Conservation (phyloP, 441 rosid genomes). For the Biscutella laevigata region DNA sequence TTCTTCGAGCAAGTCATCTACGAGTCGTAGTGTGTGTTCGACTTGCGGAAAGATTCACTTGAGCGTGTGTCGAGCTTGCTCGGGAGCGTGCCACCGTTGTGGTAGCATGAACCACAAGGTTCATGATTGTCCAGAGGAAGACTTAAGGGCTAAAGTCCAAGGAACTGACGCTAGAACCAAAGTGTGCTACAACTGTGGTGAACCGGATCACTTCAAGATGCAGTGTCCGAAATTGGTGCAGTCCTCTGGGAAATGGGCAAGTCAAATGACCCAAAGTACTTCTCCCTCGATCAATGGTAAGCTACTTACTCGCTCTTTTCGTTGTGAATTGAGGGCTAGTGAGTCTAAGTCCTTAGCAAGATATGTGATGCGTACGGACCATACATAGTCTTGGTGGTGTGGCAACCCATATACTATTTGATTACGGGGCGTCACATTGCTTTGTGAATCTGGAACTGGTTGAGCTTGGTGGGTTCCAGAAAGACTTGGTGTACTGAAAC, state of each 20-base stretch:
- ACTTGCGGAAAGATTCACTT: not conserved
- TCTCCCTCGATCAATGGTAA: not conserved
- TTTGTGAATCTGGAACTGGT: too few species aligned
- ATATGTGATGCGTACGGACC: not conserved
- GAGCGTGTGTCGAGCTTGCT: not conserved
- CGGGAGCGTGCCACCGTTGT: not conserved
- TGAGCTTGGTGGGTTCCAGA: too few species aligned
- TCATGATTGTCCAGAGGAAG: too few species aligned
- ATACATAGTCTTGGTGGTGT: not conserved
- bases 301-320: not conserved
- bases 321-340: not conserved
- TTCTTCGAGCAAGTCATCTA: not conserved
- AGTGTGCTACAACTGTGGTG: not conserved
- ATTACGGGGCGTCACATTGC: too few species aligned
- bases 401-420: too few species aligned
- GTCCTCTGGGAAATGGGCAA: not conserved
- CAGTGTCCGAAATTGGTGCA: not conserved
- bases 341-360: not conserved
- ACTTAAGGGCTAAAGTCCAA: too few species aligned
- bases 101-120: not conserved
- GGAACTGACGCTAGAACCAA: too few species aligned
- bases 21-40: not conserved
- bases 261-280: too few species aligned
- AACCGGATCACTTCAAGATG: not conserved
- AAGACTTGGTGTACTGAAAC: not conserved